Conservation (phyloP, 1,284 basidiomycete genomes). For the Mycosarcoma maydis region DNA sequence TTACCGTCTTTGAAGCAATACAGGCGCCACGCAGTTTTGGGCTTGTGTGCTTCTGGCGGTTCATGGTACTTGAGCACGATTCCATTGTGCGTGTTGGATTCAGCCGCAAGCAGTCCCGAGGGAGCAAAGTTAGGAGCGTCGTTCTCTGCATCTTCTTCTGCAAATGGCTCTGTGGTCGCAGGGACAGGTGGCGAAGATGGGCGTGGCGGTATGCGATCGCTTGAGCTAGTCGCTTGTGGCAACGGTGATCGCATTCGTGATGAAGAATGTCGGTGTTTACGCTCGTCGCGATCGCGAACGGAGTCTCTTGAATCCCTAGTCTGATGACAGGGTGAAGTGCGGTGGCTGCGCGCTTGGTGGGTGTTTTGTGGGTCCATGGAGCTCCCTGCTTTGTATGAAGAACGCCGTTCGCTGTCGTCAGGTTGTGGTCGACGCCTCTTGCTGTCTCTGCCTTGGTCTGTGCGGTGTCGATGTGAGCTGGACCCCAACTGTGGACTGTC, state of each 20-base stretch:
- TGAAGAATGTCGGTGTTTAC: neutral
- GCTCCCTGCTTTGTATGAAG: neutral
- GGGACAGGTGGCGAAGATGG: neutral
- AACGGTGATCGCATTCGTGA: slow-evolving; percentile 14
- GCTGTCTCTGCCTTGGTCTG: slow-evolving; percentile 4
- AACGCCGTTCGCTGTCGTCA: neutral
- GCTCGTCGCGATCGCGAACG: slow-evolving; percentile 3
- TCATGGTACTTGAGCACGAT: slow-evolving; percentile 98
- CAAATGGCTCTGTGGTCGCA: neutral
- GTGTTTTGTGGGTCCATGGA: no score
- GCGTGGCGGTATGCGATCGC: neutral
- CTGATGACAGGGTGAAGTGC: neutral
- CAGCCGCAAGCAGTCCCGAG: slow-evolving; percentile 91
- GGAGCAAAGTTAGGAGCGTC: slow-evolving; percentile 82
- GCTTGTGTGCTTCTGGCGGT: slow-evolving; percentile 95
- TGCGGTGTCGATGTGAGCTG: slow-evolving; percentile 10
- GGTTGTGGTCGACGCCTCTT: slow-evolving; percentile 7
- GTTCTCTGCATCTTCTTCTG: slow-evolving; percentile 16
- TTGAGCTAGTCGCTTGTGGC: slow-evolving; percentile 1
- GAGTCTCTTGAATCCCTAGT: slow-evolving; percentile 1
- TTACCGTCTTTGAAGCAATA: slow-evolving; percentile 97
- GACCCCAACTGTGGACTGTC: neutral
- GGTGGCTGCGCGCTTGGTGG: no score
- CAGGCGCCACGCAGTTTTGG: slow-evolving; percentile 85
- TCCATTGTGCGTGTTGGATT: slow-evolving; percentile 74